A percentile compares a stretch with the other conserved stretches of the same genome.
phyloP scores from a whole-genome alignment of 768 basidiomycete species.

The Russula lepida region DNA sequence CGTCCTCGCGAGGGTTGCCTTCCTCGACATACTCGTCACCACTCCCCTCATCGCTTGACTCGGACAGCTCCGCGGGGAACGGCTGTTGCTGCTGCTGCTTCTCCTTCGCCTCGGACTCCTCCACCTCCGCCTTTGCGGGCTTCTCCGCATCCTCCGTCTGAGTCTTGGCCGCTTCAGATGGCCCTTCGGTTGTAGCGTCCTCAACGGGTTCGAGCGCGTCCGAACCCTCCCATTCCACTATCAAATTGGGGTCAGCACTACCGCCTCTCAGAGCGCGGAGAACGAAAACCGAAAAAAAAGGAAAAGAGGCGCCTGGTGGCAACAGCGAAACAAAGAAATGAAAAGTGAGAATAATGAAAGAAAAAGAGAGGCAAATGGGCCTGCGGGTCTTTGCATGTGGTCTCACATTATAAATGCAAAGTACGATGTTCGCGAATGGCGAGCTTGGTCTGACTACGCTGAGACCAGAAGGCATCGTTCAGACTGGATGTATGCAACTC shows the following conservation, averaged over 20 bases:
- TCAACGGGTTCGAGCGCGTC: conserved; percentile 40
- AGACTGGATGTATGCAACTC: conserved; percentile 15
- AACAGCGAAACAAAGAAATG: background rate
- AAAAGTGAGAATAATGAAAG: background rate
- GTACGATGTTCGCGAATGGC: background rate
- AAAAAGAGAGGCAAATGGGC: background rate
- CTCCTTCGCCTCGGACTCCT: conserved; percentile 42
- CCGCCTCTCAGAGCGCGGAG: background rate
- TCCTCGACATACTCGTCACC: conserved; percentile 68
- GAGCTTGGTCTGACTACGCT: conserved; percentile 12
- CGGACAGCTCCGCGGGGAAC: conserved; percentile 20
- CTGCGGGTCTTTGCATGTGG: background rate
- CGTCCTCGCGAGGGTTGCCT: conserved; percentile 30
- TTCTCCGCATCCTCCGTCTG: conserved; percentile 24
- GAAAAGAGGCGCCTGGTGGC: background rate
- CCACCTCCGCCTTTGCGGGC: conserved; percentile 25
- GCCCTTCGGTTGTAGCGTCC: conserved; percentile 21
- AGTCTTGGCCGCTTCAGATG: conserved; percentile 14
- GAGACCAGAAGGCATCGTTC: conserved; percentile 11
- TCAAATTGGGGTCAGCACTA: conserved; percentile 16
- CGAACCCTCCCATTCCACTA: conserved; percentile 69
- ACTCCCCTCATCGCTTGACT: conserved; percentile 33
- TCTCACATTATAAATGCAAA: conserved; percentile 18
- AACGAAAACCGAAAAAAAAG: conserved; percentile 2
- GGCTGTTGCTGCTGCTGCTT: conserved; percentile 1